Conservation (phyloP, 768 basidiomycete genomes). For the Amanita polypyramis region DNA sequence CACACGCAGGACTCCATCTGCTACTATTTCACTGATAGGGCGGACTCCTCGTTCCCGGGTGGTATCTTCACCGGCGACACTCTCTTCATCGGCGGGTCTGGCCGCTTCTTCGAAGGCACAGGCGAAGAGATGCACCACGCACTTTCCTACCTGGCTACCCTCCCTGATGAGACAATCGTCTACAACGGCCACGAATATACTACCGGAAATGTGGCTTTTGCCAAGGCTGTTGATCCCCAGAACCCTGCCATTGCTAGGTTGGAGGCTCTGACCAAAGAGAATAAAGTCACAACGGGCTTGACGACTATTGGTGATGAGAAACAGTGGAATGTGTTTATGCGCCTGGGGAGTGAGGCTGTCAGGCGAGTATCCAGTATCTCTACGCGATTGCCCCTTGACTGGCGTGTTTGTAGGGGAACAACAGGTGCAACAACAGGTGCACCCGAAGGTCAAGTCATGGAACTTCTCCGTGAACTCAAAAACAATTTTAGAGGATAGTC, state of each 20-base stretch:
- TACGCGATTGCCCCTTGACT: neutral
- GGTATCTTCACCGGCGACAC: slow-evolving; percentile 95
- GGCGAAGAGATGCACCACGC: slow-evolving; percentile 75
- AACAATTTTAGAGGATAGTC: slow-evolving; percentile 65
- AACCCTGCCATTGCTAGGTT: slow-evolving; percentile 56
- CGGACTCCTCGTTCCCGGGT: slow-evolving; percentile 42
- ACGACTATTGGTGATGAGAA: slow-evolving; percentile 92
- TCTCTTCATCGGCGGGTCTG: slow-evolving; percentile 81
- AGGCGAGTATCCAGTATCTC: slow-evolving; percentile 26
- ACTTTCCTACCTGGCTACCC: slow-evolving; percentile 53
- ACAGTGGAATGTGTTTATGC: slow-evolving; percentile 93
- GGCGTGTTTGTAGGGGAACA: slow-evolving; percentile 32
- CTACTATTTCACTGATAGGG: slow-evolving; percentile 59
- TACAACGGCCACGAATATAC: slow-evolving; percentile 96
- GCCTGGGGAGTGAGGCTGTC: slow-evolving; percentile 51
- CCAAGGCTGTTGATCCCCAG: slow-evolving; percentile 42
- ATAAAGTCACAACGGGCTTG: slow-evolving; percentile 63
- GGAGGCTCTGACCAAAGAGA: slow-evolving; percentile 41
- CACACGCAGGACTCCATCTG: slow-evolving; percentile 97
- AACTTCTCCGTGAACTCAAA: slow-evolving; percentile 70
- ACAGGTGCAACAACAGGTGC: slow-evolving; percentile 28
- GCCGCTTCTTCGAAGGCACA: slow-evolving; percentile 89
- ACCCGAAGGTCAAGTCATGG: slow-evolving; percentile 56
- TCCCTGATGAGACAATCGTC: slow-evolving; percentile 73
- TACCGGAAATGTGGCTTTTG: slow-evolving; percentile 61